Percentiles rank a stretch among this genome's conserved stretches.
phyloP scores from a whole-genome alignment of 2,329 filamentous ascomycete genomes.

The Colletotrichum orbiculare region DNA sequence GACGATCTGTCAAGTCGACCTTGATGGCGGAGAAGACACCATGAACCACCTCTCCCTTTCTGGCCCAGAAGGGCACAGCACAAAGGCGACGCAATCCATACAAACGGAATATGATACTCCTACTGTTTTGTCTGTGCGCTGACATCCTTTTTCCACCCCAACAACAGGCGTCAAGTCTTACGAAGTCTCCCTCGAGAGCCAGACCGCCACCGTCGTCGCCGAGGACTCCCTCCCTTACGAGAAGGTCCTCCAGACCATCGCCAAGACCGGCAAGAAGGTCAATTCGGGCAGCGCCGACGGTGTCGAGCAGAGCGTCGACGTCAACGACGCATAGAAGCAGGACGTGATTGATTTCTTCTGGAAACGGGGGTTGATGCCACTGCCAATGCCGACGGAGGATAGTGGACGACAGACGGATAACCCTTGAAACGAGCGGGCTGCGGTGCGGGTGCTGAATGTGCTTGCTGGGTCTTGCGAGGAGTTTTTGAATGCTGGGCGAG shows the following conservation, averaged over 20 bases:
- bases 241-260: conserved; percentile 86
- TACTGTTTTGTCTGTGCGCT: too few species aligned
- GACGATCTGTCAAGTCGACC: neutral
- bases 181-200: conserved; percentile 87
- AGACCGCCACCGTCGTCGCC: conserved; percentile 83
- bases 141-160: too few species aligned
- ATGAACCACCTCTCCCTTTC: too few species aligned
- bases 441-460: neutral
- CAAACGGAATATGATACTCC: too few species aligned
- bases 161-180: conserved; percentile 82
- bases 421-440: neutral
- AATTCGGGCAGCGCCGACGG: conserved; percentile 81
- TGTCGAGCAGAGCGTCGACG: conserved; percentile 62
- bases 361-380: neutral
- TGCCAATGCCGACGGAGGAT: neutral
- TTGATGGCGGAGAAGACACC: conserved; percentile 1
- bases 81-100: too few species aligned
- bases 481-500: too few species aligned
- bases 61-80: too few species aligned
- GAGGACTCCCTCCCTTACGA: conserved; percentile 78
- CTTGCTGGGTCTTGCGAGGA: neutral
- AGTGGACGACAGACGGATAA: neutral
- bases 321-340: conserved; percentile 19
- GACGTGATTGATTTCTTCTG: neutral
- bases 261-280: conserved; percentile 95